Conservation (phyloP, 352 stramenopile genomes). For the Paralagenidium karlingii region DNA sequence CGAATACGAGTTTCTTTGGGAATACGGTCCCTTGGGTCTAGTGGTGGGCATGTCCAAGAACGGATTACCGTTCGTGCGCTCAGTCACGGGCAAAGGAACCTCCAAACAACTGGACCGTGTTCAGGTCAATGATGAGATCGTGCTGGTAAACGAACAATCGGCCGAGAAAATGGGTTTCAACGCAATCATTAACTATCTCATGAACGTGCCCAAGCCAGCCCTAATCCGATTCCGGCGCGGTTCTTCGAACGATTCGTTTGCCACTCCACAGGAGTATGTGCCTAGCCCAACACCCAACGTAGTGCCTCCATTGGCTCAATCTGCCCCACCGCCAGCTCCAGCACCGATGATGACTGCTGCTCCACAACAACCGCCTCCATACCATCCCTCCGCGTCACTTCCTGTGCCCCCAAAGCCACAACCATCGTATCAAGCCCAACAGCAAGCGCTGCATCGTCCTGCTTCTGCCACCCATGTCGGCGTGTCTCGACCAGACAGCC, state of each 20-base stretch:
- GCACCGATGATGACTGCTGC: too few relatives aligned
- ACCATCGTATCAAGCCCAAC: too few relatives aligned
- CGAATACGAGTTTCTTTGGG: constrained; percentile 81
- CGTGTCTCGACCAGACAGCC: too few relatives aligned
- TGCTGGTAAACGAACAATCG: constrained; percentile 60
- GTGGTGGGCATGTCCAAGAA: constrained; percentile 44
- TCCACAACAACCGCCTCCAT: too few relatives aligned
- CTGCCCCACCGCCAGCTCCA: too few relatives aligned
- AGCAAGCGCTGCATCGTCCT: too few relatives aligned
- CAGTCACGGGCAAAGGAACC: constrained; percentile 69
- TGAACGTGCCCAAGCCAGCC: constrained; percentile 70
- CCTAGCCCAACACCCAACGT: too few relatives aligned
- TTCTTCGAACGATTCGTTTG: background rate
- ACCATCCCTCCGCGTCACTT: too few relatives aligned
- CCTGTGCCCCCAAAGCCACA: too few relatives aligned
- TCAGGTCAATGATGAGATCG: constrained; percentile 65
- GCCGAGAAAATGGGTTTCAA: constrained; percentile 43
- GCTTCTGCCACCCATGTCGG: too few relatives aligned
- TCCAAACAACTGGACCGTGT: constrained; percentile 55
- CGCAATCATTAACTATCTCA: constrained; percentile 77
- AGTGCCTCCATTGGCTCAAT: too few relatives aligned
- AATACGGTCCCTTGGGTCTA: constrained; percentile 59
- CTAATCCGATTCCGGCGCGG: constrained; percentile 55
- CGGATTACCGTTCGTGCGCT: constrained; percentile 58
- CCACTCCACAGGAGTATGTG: too few relatives aligned